Evolutionary conservation across 805 yeast genomes (phyloP), one percentile per base, ranked within the genome.

Genomic region (Sugiyamaella americana): DNA sequence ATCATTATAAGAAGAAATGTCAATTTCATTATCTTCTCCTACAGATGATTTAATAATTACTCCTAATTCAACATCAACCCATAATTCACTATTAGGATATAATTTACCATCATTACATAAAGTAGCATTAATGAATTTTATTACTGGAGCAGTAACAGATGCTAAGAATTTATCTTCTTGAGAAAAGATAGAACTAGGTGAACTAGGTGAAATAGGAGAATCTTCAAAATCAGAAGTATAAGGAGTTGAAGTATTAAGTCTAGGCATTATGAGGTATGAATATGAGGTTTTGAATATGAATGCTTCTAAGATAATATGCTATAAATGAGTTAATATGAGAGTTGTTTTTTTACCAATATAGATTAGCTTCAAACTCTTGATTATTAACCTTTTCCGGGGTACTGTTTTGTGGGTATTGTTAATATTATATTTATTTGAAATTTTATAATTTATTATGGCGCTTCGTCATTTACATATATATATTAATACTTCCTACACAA

Each of bases 51-150:
- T 37, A 20, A 68, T 58, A n/a, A 77, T 75, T 46, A 61, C 65
- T 1, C 78, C 78, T 3, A 68, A 54, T 5, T 46, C 51, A 41
- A 65, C 57, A 58, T 77, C 72, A 20, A 75, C 64, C 58, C 64
- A 75, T 30, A 77, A 62, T 46, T 73, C 78, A 18, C 44, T 23
- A 39, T 62, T 60, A 26, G 59, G 61, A 34, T 41, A 40, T 23
- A 52, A 41, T 18, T 39, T 45, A 5, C 61, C 61, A 20, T 47
- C 52, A 22, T 58, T 60, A 30, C 56, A 49, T 38, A 56, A 40
- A 29, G 52, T 49, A 37, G 56, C 57, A 32, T 53, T 56, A 39
- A 48, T 49, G 38, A 56, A 55, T 18, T 45, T 44, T 17, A 54
- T 24, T 20, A 42, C 22, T 10, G 38, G 37, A 21, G 46, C 29